Percentiles rank a stretch among this genome's conserved stretches.
phyloP scores from a whole-genome alignment of 2,329 filamentous ascomycete genomes.

The Fusarium sp. region DNA sequence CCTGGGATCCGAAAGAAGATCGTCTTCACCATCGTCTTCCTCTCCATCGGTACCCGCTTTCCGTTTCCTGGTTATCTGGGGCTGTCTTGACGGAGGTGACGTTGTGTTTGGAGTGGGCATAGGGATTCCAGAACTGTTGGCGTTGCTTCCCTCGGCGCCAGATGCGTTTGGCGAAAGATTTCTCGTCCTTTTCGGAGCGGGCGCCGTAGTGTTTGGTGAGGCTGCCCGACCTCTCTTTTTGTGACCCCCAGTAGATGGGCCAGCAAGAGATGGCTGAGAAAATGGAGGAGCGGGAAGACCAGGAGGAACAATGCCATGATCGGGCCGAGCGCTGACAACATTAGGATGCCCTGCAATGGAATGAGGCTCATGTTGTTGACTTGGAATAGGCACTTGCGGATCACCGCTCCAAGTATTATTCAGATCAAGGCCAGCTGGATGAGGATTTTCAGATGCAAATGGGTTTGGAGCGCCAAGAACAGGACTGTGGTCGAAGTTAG shows the following conservation, averaged over 20 bases:
- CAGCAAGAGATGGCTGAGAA: background rate
- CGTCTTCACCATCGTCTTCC: background rate
- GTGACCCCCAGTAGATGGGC: background rate
- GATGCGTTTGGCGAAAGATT: background rate
- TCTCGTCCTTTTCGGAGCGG: constrained; percentile 1
- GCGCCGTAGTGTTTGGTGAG: background rate
- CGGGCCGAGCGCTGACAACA: background rate
- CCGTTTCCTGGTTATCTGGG: background rate
- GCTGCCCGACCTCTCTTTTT: constrained; percentile 1
- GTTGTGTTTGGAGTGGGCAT: background rate
- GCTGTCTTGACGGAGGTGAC: background rate
- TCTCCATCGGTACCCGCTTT: background rate
- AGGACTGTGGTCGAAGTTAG: background rate
- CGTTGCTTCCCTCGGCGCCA: background rate
- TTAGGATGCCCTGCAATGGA: background rate
- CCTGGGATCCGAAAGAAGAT: background rate
- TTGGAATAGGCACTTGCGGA: background rate
- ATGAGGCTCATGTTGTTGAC: background rate
- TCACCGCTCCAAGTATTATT: too few species aligned
- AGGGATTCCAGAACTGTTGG: background rate
- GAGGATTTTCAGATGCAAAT: background rate
- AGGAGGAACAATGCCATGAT: background rate
- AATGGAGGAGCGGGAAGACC: background rate
- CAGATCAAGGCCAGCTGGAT: background rate
- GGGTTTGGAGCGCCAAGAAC: background rate